Conservation (phyloP, 2,329 filamentous ascomycete species). For the Fusarium decemcellulare region DNA sequence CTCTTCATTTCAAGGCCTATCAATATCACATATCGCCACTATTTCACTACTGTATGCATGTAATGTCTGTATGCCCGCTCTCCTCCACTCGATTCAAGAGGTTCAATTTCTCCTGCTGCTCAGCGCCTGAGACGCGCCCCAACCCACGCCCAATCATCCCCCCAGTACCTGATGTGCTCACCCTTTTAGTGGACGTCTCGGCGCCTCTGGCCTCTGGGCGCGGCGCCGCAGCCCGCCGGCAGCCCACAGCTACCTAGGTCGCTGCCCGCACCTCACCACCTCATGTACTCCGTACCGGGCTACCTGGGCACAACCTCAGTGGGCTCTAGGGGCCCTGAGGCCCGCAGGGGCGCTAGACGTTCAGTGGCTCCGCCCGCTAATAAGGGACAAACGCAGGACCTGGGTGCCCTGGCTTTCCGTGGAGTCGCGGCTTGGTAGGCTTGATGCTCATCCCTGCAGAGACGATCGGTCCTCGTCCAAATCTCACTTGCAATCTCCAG, state of each 20-base stretch:
- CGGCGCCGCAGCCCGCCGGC: constrained; percentile 35
- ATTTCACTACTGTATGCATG: constrained; percentile 45
- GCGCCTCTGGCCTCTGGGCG: constrained; percentile 20
- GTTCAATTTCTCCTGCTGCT: constrained; percentile 45
- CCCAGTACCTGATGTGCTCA: constrained; percentile 30
- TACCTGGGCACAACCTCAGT: constrained; percentile 24
- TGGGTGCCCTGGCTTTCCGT: constrained; percentile 39
- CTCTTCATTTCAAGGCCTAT: constrained; percentile 26
- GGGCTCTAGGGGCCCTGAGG: constrained; percentile 38
- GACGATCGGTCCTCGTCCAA: constrained; percentile 51
- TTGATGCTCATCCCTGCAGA: constrained; percentile 51
- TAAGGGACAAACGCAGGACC: constrained; percentile 39
- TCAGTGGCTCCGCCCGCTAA: constrained; percentile 47
- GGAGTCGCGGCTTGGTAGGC: constrained; percentile 32
- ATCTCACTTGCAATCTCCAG: constrained; percentile 51
- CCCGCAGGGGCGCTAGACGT: constrained; percentile 46
- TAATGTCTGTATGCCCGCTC: constrained; percentile 38
- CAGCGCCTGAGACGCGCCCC: constrained; percentile 43
- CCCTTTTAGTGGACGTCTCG: constrained; percentile 23
- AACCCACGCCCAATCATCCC: constrained; percentile 41
- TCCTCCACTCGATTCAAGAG: constrained; percentile 44
- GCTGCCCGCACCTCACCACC: not conserved
- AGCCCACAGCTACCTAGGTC: constrained; percentile 23
- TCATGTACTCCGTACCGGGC: constrained; percentile 2
- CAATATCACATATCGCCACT: constrained; percentile 32